phyloP scores from a whole-genome alignment of 176 grass and related monocot species.

The Oryza coarctata region DNA sequence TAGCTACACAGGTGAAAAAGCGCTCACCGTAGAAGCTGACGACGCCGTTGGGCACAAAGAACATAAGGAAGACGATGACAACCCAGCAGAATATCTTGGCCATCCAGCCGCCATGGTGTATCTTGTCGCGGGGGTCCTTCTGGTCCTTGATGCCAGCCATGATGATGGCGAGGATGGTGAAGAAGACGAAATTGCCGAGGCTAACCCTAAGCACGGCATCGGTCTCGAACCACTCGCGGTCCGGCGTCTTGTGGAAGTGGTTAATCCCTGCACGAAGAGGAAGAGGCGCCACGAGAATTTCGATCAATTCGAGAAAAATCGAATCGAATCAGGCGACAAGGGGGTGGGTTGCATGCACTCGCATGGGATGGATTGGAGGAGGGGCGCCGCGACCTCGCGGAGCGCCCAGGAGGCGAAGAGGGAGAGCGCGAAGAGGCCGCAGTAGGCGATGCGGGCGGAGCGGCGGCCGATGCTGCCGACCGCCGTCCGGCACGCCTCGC shows the following conservation, averaged over 20 bases:
- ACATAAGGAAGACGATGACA: conserved; percentile 84
- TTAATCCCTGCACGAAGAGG: conserved; percentile 70
- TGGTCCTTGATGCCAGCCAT: conserved; percentile 99
- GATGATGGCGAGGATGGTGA: conserved; percentile 83
- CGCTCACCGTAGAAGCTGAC: conserved; percentile 89
- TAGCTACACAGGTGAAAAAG: not conserved
- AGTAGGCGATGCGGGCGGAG: conserved; percentile 97
- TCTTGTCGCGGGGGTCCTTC: conserved; percentile 92
- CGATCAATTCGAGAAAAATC: not conserved
- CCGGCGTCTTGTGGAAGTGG: conserved; percentile 93
- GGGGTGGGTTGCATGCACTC: not conserved
- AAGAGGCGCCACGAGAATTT: not conserved
- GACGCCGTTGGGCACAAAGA: conserved; percentile 91
- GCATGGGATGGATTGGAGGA: conserved; percentile 95
- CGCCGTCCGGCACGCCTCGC: conserved; percentile 97
- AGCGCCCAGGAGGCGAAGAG: conserved; percentile 92
- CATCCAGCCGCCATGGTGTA: conserved; percentile 99
- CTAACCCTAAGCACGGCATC: conserved; percentile 98
- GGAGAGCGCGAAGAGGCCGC: conserved; percentile 96
- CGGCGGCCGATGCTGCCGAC: conserved; percentile 97
- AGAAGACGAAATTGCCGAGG: conserved; percentile 97
- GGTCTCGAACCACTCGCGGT: conserved; percentile 99
- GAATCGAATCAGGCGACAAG: not conserved
- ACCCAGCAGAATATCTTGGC: conserved; percentile 95
- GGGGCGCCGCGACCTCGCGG: conserved; percentile 94